A percentile compares a stretch with the other conserved stretches of the same genome.
phyloP scores from a whole-genome alignment of 345 rosid genomes.

The Gossypium herbaceum region DNA sequence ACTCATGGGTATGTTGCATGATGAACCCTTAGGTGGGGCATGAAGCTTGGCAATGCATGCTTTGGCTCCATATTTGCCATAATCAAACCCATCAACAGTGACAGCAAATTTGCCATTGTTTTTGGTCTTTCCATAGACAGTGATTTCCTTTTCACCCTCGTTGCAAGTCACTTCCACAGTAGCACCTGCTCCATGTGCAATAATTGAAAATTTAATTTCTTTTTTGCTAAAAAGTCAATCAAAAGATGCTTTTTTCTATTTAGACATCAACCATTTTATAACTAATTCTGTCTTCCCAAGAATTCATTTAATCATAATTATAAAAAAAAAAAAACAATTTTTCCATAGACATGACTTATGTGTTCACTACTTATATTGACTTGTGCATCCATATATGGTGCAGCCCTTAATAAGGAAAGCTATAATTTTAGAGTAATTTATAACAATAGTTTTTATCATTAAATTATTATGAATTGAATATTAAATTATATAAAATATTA shows the following conservation, averaged over 20 bases:
- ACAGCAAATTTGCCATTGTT: slow-evolving; percentile 50
- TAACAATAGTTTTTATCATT: neutral
- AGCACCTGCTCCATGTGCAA: slow-evolving; percentile 35
- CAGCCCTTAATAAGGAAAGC: too few species aligned
- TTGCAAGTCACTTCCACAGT: slow-evolving; percentile 53
- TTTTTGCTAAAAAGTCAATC: neutral
- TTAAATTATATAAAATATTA: neutral
- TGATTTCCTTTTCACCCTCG: slow-evolving; percentile 36
- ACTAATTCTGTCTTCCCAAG: neutral
- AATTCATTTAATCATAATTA: too few species aligned
- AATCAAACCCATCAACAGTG: slow-evolving; percentile 40
- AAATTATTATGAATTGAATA: neutral
- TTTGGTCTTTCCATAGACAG: slow-evolving; percentile 47
- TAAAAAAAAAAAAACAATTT: too few species aligned
- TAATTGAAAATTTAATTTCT: neutral
- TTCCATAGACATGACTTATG: too few species aligned
- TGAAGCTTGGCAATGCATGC: slow-evolving; percentile 53
- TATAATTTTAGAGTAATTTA: too few species aligned
- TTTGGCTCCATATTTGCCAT: slow-evolving; percentile 36
- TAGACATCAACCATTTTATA: neutral
- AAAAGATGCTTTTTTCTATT: neutral
- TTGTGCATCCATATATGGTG: too few species aligned
- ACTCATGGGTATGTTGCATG: slow-evolving; percentile 41
- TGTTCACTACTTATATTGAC: too few species aligned
- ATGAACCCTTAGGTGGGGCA: slow-evolving; percentile 36